Evolutionary conservation across 2,329 filamentous ascomycete species (phyloP).

Genomic region (Penicillium sp.): DNA sequence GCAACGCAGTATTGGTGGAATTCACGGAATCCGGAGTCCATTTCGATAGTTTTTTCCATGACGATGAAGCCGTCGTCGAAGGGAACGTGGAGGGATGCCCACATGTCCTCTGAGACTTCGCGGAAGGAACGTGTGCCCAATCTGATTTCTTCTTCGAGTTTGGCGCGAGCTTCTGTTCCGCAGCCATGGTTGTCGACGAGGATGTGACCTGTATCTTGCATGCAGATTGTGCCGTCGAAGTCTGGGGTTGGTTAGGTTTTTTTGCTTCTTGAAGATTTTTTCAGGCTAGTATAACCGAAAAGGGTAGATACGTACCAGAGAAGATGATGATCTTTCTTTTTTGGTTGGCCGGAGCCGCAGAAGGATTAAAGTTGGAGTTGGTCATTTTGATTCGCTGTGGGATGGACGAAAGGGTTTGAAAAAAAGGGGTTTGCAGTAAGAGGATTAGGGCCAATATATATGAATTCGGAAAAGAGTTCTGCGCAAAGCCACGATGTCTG

Average conservation of each 20-base stretch:
- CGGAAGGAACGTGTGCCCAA: conserved; percentile 66
- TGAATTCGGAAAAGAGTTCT: neutral
- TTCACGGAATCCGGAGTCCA: conserved; percentile 63
- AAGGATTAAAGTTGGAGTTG: conserved; percentile 16
- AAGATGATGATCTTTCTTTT: conserved; percentile 50
- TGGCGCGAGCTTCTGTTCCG: conserved; percentile 55
- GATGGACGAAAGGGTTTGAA: neutral
- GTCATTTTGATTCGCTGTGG: conserved; percentile 4
- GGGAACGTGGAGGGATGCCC: conserved; percentile 65
- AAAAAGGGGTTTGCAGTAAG: neutral
- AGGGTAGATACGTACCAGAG: conserved; percentile 36
- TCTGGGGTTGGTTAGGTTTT: conserved; percentile 37
- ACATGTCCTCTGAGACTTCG: conserved; percentile 72
- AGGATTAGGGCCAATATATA: neutral
- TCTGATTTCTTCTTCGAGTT: conserved; percentile 65
- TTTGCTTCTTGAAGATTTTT: neutral
- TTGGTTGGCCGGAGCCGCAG: conserved; percentile 4
- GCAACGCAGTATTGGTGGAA: conserved; percentile 67
- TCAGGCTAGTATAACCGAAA: no score
- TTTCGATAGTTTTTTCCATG: conserved; percentile 62
- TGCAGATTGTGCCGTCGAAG: conserved; percentile 72
- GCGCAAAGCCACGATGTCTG: neutral
- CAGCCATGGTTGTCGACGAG: conserved; percentile 68
- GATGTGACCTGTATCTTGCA: conserved; percentile 69
- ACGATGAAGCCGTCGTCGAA: conserved; percentile 68